A percentile compares a stretch with the other conserved stretches of the same genome.
These are phyloP conservation scores for Brassica rapa DNA, from an alignment of 345 rosid genomes.

Conservation along the genomic window DNA sequence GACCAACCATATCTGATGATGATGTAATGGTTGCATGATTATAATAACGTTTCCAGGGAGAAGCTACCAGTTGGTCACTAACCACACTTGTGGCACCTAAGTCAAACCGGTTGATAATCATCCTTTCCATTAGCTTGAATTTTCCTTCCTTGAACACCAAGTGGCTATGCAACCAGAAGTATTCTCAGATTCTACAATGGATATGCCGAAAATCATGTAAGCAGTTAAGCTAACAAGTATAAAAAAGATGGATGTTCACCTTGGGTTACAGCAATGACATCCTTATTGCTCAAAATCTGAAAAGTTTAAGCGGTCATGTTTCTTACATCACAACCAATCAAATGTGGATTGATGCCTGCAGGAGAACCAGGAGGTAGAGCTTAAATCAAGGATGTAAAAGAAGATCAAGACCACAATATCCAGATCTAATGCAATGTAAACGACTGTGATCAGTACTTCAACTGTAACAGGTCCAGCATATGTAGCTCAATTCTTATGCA, in stretches of 20 bases:
- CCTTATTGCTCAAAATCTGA: slow-evolving; percentile 71
- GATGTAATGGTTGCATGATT: slow-evolving; percentile 64
- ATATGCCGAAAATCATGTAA: background rate
- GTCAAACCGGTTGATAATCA: slow-evolving; percentile 64
- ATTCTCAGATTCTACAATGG: slow-evolving; percentile 10
- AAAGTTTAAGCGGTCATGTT: slow-evolving; percentile 74
- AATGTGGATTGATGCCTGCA: slow-evolving; percentile 76
- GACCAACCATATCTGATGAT: slow-evolving; percentile 68
- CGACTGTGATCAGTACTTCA: slow-evolving; percentile 14
- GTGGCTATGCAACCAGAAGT: slow-evolving; percentile 61
- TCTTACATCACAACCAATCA: slow-evolving; percentile 91
- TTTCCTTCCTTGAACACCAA: slow-evolving; percentile 94
- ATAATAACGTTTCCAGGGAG: slow-evolving; percentile 82
- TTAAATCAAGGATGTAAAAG: background rate
- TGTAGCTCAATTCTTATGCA: slow-evolving; percentile 89
- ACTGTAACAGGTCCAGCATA: slow-evolving; percentile 86
- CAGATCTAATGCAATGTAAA: slow-evolving; percentile 57
- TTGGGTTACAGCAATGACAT: slow-evolving; percentile 89
- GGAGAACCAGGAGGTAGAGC: background rate
- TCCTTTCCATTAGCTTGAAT: slow-evolving; percentile 56
- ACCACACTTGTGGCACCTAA: slow-evolving; percentile 47
- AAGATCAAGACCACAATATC: slow-evolving; percentile 68
- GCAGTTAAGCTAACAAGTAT: slow-evolving; percentile 1
- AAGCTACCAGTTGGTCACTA: slow-evolving; percentile 71
- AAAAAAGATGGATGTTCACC: slow-evolving; percentile 48